Conservation (phyloP, 176 grass and related monocot genomes). For the Rhynchospora tenuis region DNA sequence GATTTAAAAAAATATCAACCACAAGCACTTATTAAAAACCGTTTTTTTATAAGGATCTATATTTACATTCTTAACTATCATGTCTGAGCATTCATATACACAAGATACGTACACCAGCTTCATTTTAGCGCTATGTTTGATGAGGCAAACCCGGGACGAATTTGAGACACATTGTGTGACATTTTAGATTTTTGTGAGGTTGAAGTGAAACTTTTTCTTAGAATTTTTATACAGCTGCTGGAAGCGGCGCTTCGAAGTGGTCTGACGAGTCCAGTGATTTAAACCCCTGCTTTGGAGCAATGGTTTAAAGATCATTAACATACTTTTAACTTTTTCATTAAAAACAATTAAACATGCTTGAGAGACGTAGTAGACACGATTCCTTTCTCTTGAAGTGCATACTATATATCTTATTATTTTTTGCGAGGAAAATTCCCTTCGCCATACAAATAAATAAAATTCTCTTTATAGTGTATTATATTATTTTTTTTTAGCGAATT, state of each 20-base stretch:
- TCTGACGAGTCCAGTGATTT: not conserved
- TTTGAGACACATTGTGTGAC: not conserved
- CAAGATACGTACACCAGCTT: too few species aligned
- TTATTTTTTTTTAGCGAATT: too few species aligned
- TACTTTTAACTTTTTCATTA: not conserved
- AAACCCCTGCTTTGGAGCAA: not conserved
- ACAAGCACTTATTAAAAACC: too few species aligned
- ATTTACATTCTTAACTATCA: too few species aligned
- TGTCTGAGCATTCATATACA: too few species aligned
- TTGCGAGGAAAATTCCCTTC: not conserved
- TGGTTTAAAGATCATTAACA: not conserved
- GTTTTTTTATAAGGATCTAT: too few species aligned
- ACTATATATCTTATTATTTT: not conserved
- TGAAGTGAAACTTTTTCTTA: not conserved
- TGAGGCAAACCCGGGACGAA: not conserved
- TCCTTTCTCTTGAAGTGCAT: not conserved
- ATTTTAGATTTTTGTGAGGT: not conserved
- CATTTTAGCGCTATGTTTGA: not conserved
- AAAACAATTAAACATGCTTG: not conserved
- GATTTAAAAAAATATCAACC: too few species aligned
- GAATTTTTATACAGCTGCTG: not conserved
- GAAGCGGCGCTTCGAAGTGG: slow-evolving; percentile 28
- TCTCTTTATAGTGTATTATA: not conserved
- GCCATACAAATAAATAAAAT: not conserved
- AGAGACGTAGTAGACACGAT: not conserved